A percentile compares a stretch with the other conserved stretches of the same genome.
These are phyloP conservation scores for Acacia confusa DNA, from an alignment of 306 rosid genomes.

Conservation along the genomic window DNA sequence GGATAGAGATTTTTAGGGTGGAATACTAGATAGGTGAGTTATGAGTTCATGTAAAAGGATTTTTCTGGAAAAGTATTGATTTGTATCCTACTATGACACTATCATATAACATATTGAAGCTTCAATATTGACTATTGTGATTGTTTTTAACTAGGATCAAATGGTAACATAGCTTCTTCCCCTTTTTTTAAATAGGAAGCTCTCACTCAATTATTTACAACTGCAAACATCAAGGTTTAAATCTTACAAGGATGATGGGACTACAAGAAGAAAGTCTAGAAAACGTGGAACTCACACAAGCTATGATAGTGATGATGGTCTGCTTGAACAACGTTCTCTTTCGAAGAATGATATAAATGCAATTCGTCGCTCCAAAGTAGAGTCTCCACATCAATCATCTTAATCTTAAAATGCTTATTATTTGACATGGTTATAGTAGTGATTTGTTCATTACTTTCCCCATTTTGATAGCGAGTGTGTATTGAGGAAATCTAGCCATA, in stretches of 20 bases:
- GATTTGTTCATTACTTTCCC: conserved; percentile 22
- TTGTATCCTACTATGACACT: conserved; percentile 3
- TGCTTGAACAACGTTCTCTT: conserved; percentile 62
- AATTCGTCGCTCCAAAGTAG: conserved; percentile 86
- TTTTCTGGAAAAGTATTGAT: conserved; percentile 18
- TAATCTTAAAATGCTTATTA: conserved; percentile 7
- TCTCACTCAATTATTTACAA: conserved; percentile 88
- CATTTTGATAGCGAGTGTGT: conserved; percentile 21
- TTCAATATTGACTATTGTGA: conserved; percentile 6
- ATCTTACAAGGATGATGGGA: conserved; percentile 70
- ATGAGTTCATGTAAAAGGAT: conserved; percentile 1
- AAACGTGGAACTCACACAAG: conserved; percentile 47
- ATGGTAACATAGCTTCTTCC: conserved; percentile 23
- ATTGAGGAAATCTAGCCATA: background rate
- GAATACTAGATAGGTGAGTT: conserved; percentile 8
- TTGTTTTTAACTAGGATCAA: conserved; percentile 32
- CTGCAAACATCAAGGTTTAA: conserved; percentile 64
- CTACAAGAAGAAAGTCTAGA: conserved; percentile 63
- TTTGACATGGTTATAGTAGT: background rate
- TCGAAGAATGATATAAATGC: conserved; percentile 80
- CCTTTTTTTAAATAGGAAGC: conserved; percentile 54
- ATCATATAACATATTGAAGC: background rate
- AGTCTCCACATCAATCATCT: conserved; percentile 39
- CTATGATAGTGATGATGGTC: conserved; percentile 59
- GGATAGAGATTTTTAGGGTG: conserved; percentile 15